Percentiles rank a stretch among this genome's conserved stretches.
phyloP scores from a whole-genome alignment of 176 grass and related monocot genomes.

The Typha latifolia region DNA sequence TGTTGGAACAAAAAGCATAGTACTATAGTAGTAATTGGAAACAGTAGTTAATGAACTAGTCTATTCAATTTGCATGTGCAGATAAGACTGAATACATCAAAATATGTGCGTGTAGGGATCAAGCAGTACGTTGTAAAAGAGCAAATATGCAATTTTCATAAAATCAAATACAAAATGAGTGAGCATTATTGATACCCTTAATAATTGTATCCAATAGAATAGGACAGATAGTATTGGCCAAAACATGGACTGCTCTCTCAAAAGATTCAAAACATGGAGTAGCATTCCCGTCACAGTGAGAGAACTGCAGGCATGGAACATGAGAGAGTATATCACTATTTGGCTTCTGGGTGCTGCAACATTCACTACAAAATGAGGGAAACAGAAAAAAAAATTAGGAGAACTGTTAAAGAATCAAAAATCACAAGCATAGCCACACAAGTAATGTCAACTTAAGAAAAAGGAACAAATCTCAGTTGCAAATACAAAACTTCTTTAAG shows the following conservation, averaged over 20 bases:
- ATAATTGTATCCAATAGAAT: constrained; percentile 85
- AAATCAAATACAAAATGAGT: not conserved
- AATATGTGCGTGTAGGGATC: not conserved
- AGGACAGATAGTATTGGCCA: constrained; percentile 59
- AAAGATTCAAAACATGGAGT: constrained; percentile 48
- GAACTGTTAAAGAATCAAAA: constrained; percentile 19
- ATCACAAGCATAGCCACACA: not conserved
- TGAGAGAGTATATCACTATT: constrained; percentile 19
- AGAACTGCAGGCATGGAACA: constrained; percentile 59
- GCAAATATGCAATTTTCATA: not conserved
- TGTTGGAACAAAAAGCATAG: too few relatives aligned
- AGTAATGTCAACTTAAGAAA: not conserved
- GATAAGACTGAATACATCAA: too few relatives aligned
- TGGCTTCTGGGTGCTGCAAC: constrained; percentile 33
- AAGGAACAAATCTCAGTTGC: too few relatives aligned
- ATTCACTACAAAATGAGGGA: constrained; percentile 30
- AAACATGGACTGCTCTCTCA: constrained; percentile 57
- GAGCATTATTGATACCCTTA: constrained; percentile 52
- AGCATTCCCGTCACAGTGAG: constrained; percentile 38
- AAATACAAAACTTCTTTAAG: too few relatives aligned
- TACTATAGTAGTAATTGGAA: too few relatives aligned
- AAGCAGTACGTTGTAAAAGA: constrained; percentile 1
- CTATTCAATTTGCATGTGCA: too few relatives aligned
- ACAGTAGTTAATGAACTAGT: too few relatives aligned
- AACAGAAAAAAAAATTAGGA: not conserved